Base-by-base conservation (phyloP, 768 basidiomycete species). In the Mycena maculata region DNA sequence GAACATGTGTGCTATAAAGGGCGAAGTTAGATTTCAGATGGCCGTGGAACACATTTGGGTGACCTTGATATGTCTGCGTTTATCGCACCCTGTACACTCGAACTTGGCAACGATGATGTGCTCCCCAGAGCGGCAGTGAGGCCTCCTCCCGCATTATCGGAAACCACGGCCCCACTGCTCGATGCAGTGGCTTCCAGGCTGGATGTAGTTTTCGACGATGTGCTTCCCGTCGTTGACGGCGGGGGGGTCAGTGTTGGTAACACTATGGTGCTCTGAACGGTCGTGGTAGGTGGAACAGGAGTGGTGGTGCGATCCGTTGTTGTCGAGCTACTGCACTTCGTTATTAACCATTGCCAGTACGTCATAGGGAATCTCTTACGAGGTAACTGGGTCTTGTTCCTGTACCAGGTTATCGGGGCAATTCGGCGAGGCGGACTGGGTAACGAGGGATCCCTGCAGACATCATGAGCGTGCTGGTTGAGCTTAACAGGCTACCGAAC, bases 381-480 rank as follows among this genome's bases (percentile, higher is more conserved):
- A 7, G 10, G 9, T 20, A 10, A n/a, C 10, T 9, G 11, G 10
- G n/a, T 7, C 18, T 23, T 45, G 18, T 9, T 45, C 44, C 7
- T 45, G 11, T 20, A n/a, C 44, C 7, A 45, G 44, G 44, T n/a
- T 45, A n/a, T 45, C 44, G n/a, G 44, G 44, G n/a, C 44, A 45
- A n/a, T 45, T 45, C n/a, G 44, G 44, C 18, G 44, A 45, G 18
- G 44, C 44, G 11, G 44, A 45, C 22, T 45, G 44, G 10, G 44
- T 45, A n/a, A 45, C n/a, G 44, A 45, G 44, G 44, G 44, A 45
- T 45, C 44, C 44, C 44, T 45, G 44, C n/a, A n/a, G 18, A 45
- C n/a, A n/a, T 45, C 22, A 23, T 45, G 44, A 20, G 44, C 8
- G n/a, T 45, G n/a, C 44, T 10, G 44, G 44, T 45, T 20, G 44